These are phyloP conservation scores for Yarrowia galli DNA, from an alignment of 1,139 yeast genomes.

Conservation along the genomic window DNA sequence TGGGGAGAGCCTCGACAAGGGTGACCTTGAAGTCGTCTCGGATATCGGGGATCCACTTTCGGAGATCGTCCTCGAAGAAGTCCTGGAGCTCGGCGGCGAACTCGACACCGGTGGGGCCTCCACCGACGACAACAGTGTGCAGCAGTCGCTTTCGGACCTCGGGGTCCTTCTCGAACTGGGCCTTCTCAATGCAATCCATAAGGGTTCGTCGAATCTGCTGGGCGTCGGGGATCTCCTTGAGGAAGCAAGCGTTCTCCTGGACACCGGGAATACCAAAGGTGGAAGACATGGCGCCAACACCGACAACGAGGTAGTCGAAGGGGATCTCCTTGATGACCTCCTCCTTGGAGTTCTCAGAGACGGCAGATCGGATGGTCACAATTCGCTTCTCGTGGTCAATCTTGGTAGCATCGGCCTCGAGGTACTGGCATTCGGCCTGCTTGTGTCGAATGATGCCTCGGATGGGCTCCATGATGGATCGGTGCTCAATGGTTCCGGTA, in stretches of 20 bases:
- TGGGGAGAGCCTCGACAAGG: slow-evolving; percentile 89
- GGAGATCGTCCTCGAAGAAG: slow-evolving; percentile 88
- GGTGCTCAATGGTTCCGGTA: slow-evolving; percentile 88
- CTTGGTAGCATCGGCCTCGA: slow-evolving; percentile 90
- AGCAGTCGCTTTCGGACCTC: slow-evolving; percentile 81
- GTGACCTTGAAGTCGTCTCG: slow-evolving; percentile 82
- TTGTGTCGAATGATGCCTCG: slow-evolving; percentile 75
- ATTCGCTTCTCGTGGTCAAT: slow-evolving; percentile 73
- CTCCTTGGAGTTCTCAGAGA: slow-evolving; percentile 47
- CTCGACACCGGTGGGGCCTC: slow-evolving; percentile 98
- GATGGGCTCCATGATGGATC: slow-evolving; percentile 89
- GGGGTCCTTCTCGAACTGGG: slow-evolving; percentile 77
- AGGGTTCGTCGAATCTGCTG: slow-evolving; percentile 75
- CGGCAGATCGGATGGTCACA: slow-evolving; percentile 58
- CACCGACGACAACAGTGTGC: slow-evolving; percentile 89
- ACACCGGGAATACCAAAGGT: slow-evolving; percentile 96
- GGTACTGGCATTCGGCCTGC: slow-evolving; percentile 80
- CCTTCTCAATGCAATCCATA: slow-evolving; percentile 83
- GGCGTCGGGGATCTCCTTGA: slow-evolving; percentile 87
- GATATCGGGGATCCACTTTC: slow-evolving; percentile 87
- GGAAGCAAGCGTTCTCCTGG: slow-evolving; percentile 80
- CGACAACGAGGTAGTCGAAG: slow-evolving; percentile 84
- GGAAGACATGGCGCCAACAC: slow-evolving; percentile 92
- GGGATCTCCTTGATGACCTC: slow-evolving; percentile 48
- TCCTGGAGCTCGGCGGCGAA: slow-evolving; percentile 95